phyloP scores from a whole-genome alignment of 306 rosid species.

The Begonia loranthoides region DNA sequence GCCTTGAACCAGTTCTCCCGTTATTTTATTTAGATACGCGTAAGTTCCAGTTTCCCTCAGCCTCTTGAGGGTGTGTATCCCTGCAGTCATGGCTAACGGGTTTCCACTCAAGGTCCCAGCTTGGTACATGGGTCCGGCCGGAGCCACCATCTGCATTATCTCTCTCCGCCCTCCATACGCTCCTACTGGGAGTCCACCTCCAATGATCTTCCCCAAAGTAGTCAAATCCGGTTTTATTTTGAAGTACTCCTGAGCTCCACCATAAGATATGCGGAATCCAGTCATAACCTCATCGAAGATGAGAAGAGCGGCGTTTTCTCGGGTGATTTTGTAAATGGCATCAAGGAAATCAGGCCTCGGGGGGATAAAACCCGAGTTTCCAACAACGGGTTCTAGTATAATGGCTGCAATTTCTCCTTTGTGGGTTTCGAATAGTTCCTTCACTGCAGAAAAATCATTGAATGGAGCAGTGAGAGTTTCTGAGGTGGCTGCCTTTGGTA shows the following conservation, averaged over 20 bases:
- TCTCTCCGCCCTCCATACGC: conserved; percentile 97
- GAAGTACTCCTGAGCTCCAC: conserved; percentile 91
- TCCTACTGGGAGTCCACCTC: conserved; percentile 92
- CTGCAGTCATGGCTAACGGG: conserved; percentile 98
- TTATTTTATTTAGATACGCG: conserved; percentile 56
- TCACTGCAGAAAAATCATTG: conserved; percentile 63
- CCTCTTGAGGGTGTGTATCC: conserved; percentile 76
- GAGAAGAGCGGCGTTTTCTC: conserved; percentile 55
- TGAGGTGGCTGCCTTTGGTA: conserved; percentile 72
- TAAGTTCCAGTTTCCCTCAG: conserved; percentile 70
- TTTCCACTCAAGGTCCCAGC: conserved; percentile 94
- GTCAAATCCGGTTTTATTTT: conserved; percentile 73
- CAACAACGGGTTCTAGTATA: conserved; percentile 89
- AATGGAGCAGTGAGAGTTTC: conserved; percentile 76
- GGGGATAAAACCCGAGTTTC: conserved; percentile 73
- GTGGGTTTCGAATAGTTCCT: conserved; percentile 48
- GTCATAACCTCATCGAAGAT: conserved; percentile 93
- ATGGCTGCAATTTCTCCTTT: conserved; percentile 64
- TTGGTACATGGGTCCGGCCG: conserved; percentile 94
- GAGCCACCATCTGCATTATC: conserved; percentile 93
- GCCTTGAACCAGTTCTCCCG: conserved; percentile 66
- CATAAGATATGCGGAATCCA: conserved; percentile 87
- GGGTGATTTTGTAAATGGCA: conserved; percentile 54
- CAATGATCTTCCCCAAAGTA: conserved; percentile 88
- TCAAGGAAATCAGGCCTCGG: conserved; percentile 59